phyloP scores from a whole-genome alignment of 2,329 filamentous ascomycete species.

The Neonectria coccinea region DNA sequence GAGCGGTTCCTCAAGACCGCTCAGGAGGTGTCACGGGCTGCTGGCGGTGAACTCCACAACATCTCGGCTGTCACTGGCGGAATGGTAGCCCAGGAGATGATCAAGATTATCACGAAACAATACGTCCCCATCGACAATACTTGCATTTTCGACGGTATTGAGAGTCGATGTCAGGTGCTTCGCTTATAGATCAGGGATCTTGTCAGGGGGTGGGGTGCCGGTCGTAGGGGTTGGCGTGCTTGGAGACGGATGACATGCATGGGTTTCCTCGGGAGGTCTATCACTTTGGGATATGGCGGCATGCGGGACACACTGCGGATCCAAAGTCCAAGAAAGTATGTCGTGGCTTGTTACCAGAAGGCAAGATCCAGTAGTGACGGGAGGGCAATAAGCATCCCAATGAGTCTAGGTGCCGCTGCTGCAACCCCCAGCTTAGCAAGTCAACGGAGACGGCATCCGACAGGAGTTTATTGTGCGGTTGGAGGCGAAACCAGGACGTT shows the following conservation, averaged over 20 bases:
- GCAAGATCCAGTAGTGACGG: not conserved
- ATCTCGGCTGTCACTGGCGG: constrained; percentile 89
- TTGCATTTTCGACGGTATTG: constrained; percentile 77
- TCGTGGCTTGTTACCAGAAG: not conserved
- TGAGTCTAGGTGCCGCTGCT: constrained; percentile 1
- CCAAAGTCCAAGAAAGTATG: not conserved
- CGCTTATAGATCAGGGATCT: constrained; percentile 54
- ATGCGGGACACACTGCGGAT: constrained; percentile 7
- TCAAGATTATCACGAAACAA: constrained; percentile 85
- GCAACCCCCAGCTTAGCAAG: not conserved
- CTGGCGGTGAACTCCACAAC: constrained; percentile 91
- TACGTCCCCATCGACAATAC: constrained; percentile 79
- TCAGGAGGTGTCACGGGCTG: constrained; percentile 79
- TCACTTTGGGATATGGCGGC: constrained; percentile 7
- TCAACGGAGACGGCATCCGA: constrained; percentile 6
- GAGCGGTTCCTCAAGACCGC: constrained; percentile 66
- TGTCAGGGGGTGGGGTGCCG: constrained; percentile 2
- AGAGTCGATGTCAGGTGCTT: constrained; percentile 70
- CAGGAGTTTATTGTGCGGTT: not conserved
- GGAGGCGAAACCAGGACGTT: not conserved
- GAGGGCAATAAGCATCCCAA: constrained; percentile 2
- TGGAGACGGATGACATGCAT: constrained; percentile 1
- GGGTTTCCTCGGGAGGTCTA: constrained; percentile 6
- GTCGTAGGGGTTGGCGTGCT: constrained; percentile 7
- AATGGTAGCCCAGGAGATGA: constrained; percentile 95